A percentile compares a stretch with the other conserved stretches of the same genome.
phyloP scores from a whole-genome alignment of 768 basidiomycete genomes.

The Tubosaeta sp. region DNA sequence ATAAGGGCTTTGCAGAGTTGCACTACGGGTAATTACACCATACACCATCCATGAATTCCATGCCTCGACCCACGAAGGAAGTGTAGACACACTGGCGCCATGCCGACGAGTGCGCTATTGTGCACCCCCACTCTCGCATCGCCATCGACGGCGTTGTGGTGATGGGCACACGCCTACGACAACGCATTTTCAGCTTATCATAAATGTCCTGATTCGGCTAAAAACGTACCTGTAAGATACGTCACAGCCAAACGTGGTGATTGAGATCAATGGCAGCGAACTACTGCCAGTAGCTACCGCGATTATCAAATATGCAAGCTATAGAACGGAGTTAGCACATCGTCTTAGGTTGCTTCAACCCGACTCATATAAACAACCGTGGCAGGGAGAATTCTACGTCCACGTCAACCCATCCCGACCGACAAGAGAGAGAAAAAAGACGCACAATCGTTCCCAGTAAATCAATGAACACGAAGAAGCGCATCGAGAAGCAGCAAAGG shows the following conservation, averaged over 20 bases:
- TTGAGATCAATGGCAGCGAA: too few relatives aligned
- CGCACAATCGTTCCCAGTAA: constrained; percentile 82
- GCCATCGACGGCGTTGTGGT: too few relatives aligned
- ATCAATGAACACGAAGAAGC: constrained; percentile 92
- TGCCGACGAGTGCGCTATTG: too few relatives aligned
- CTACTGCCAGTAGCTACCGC: constrained; percentile 65
- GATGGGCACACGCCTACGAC: constrained; percentile 78
- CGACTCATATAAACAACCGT: constrained; percentile 85
- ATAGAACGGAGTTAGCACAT: constrained; percentile 5
- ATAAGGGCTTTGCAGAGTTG: too few relatives aligned
- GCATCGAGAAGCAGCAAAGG: constrained; percentile 96
- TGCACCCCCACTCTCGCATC: too few relatives aligned
- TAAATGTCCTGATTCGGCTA: background rate
- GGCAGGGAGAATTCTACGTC: constrained; percentile 72
- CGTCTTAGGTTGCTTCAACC: background rate
- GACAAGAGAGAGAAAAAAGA: constrained; percentile 23
- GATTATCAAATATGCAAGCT: constrained; percentile 84
- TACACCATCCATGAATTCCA: too few relatives aligned
- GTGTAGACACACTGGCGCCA: too few relatives aligned
- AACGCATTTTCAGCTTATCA: background rate
- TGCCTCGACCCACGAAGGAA: too few relatives aligned
- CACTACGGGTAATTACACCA: too few relatives aligned
- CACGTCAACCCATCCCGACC: background rate
- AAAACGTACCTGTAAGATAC: constrained; percentile 74
- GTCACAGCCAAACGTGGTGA: too few relatives aligned